Evolutionary conservation across 805 yeast species (phyloP).

Genomic region (Teunomyces gatunensis): DNA sequence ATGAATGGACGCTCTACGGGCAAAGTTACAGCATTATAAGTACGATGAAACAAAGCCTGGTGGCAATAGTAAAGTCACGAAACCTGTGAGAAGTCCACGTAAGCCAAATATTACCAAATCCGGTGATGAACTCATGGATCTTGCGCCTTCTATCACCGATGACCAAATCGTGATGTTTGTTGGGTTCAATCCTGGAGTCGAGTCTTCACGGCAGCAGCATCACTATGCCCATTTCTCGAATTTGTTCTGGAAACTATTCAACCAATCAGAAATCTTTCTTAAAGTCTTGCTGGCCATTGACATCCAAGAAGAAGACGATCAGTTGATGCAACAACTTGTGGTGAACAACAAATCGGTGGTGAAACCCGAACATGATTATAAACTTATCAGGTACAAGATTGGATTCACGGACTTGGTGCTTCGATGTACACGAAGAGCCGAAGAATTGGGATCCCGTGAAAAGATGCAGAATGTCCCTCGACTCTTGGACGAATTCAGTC

Average conservation of each 20-base stretch:
- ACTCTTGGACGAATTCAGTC: conserved; percentile 44
- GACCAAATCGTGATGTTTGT: conserved; percentile 48
- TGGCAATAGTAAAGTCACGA: neutral
- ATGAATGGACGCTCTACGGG: conserved; percentile 8
- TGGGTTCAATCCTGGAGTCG: conserved; percentile 72
- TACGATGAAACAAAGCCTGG: conserved; percentile 8
- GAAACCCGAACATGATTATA: conserved; percentile 39
- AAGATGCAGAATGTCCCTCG: conserved; percentile 54
- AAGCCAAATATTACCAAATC: neutral
- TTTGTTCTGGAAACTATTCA: conserved; percentile 63
- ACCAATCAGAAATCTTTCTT: conserved; percentile 46
- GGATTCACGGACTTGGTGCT: conserved; percentile 74
- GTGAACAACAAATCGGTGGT: conserved; percentile 14
- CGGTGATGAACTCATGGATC: conserved; percentile 15
- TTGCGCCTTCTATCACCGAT: conserved; percentile 30
- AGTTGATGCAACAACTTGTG: conserved; percentile 12
- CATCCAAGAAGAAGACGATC: conserved; percentile 7
- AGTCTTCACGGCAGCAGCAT: conserved; percentile 60
- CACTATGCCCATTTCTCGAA: conserved; percentile 72
- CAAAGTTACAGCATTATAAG: conserved; percentile 16
- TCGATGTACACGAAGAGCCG: conserved; percentile 59
- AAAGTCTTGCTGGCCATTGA: conserved; percentile 9
- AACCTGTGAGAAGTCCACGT: neutral
- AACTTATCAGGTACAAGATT: conserved; percentile 41
- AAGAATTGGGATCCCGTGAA: conserved; percentile 51